A percentile compares a stretch with the other conserved stretches of the same genome.
Conservation (phyloP, 805 yeast genomes). For the Candida ortonii region DNA sequence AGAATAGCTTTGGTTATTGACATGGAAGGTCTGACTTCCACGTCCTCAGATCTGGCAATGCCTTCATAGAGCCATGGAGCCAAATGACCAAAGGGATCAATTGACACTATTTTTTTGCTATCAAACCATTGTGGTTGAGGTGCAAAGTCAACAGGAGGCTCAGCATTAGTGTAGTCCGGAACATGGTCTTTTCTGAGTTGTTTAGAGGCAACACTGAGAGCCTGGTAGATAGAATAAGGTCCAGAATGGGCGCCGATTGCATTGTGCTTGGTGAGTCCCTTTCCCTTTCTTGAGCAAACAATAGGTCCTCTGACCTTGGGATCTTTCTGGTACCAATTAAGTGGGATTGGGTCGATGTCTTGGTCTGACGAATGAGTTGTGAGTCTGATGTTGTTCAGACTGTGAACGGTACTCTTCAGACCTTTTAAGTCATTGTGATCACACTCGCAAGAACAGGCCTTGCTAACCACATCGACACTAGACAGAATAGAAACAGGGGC, state of each 20-base stretch:
- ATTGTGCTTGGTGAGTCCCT: conserved; percentile 53
- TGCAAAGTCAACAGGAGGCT: conserved; percentile 56
- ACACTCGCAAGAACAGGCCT: conserved; percentile 6
- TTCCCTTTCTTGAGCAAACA: conserved; percentile 48
- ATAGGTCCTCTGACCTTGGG: conserved; percentile 54
- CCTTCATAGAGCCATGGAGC: conserved; percentile 58
- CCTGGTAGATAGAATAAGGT: conserved; percentile 62
- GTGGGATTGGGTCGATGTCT: conserved; percentile 44
- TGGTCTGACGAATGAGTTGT: conserved; percentile 55
- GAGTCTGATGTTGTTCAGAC: conserved; percentile 38
- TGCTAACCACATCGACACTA: no score
- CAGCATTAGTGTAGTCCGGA: conserved; percentile 62
- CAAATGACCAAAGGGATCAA: conserved; percentile 67
- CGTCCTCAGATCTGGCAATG: conserved; percentile 41
- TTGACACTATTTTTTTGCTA: conserved; percentile 53
- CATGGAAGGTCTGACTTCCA: conserved; percentile 62
- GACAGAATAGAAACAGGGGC: conserved; percentile 12
- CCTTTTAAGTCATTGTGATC: conserved; percentile 2
- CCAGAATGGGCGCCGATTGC: conserved; percentile 67
- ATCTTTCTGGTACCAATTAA: conserved; percentile 53
- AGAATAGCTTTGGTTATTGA: conserved; percentile 66
- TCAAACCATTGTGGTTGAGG: conserved; percentile 58
- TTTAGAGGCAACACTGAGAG: conserved; percentile 59
- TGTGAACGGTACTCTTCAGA: conserved; percentile 1
- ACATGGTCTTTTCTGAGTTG: conserved; percentile 50